Evolutionary conservation across 495 filamentous ascomycete genomes (phyloP).

Genomic region (Oleoguttula mirabilis): DNA sequence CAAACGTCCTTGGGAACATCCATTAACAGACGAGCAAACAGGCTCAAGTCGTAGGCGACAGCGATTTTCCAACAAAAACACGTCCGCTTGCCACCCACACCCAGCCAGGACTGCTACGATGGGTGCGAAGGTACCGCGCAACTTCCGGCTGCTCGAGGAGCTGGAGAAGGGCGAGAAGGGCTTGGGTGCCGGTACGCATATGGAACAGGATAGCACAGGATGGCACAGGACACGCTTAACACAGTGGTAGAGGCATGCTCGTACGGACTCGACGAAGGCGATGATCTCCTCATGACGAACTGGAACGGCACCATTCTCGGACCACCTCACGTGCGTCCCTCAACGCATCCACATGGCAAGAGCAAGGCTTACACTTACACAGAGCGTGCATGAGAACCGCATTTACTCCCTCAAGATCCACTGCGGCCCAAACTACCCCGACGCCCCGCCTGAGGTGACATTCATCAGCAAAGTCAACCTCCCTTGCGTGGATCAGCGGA

Average conservation of each 20-base stretch:
- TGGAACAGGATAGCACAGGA: not conserved
- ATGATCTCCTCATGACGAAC: conserved; percentile 94
- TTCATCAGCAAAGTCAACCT: conserved; percentile 92
- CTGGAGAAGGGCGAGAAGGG: conserved; percentile 98
- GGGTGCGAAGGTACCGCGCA: conserved; percentile 80
- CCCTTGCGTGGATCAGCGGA: conserved; percentile 69
- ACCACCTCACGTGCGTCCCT: conserved; percentile 77
- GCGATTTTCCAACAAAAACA: too few species aligned
- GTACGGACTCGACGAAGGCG: conserved; percentile 86
- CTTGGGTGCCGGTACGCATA: conserved; percentile 66
- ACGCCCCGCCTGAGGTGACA: conserved; percentile 72
- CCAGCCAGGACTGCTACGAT: too few species aligned
- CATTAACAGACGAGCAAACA: too few species aligned
- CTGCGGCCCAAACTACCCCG: conserved; percentile 82
- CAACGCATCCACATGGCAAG: not conserved
- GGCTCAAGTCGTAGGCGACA: too few species aligned
- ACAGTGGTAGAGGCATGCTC: conserved; percentile 71
- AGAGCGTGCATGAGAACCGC: conserved; percentile 95
- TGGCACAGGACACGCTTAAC: too few species aligned
- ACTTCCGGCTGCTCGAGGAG: conserved; percentile 93
- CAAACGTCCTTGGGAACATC: too few species aligned
- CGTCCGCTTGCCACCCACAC: too few species aligned
- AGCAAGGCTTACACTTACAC: not conserved
- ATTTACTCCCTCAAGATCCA: conserved; percentile 98
- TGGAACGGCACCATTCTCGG: conserved; percentile 98